Evolutionary conservation across 2,329 filamentous ascomycete species (phyloP), one percentile per base, ranked within the genome.

Genomic region (Trematosphaeria pertusa): DNA sequence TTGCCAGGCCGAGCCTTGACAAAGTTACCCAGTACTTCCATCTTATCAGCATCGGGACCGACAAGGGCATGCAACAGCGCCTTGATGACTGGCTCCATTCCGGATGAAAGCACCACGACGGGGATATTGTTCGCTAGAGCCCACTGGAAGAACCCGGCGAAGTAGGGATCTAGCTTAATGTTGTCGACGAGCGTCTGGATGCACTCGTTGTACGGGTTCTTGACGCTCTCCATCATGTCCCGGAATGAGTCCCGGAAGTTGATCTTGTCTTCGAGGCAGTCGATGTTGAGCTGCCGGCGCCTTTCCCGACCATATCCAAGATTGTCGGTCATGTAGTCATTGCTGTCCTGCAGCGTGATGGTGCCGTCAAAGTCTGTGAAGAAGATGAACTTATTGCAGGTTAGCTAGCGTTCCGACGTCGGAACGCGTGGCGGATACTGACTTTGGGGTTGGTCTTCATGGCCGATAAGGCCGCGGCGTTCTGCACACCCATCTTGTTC

Each of bases 301-400:
- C 84, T 82, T 52, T 82, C 84, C 20, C 73, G 67, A 39, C 94
- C 94, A 69, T 87, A 96, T 53, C 94, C 94, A 51, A 97, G 82
- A 74, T 89, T 94, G 78, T 97, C 94, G 47, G 92, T 97, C 76
- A 87, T 78, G 64, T 76, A 85, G 69, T 87, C 84, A 78, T 87
- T 87, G 75, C 81, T 85, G 72, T 87, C 85, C 65, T 84, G 78
- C 46, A 85, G 81, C 37, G 93, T 97, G 70, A 97, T 93, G 43
- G 92, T 97, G 65, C 94, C 94, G 75, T 99, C 94, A 70, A 97
- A 97, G 77, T 99, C 94, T 61, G 92, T 96, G 80, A 97, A 97
- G 83, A 99, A 97, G 79, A 99, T 92, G 78, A 90, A 89, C 75
- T 91, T 22, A 12, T 32, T 10, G 18, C 15, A 24, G 39, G 52